These are phyloP conservation scores for Trichoderma sp. DNA, from an alignment of 2,329 filamentous ascomycete genomes.

Conservation along the genomic window DNA sequence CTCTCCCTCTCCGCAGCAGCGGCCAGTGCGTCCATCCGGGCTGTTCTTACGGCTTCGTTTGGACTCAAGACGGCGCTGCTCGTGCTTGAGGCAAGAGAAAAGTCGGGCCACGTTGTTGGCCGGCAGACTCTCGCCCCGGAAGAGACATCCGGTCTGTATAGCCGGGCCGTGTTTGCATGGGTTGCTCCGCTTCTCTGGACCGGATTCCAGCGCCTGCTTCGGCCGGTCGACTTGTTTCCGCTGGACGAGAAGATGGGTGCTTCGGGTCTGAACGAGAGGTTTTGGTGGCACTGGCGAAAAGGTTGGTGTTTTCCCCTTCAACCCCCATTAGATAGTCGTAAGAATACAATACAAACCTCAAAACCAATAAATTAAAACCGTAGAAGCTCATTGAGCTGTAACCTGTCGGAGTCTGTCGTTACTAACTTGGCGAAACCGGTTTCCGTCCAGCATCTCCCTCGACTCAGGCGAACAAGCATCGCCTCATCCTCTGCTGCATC, in stretches of 20 bases:
- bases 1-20: conserved; percentile 22
- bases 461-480: neutral
- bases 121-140: conserved; percentile 34
- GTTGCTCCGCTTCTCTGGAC: conserved; percentile 35
- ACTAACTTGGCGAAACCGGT: neutral
- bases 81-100: conserved; percentile 39
- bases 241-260: conserved; percentile 35
- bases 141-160: conserved; percentile 38
- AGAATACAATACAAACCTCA: conserved; percentile 4
- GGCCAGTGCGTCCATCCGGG: conserved; percentile 27
- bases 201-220: conserved; percentile 36
- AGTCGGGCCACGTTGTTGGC: conserved; percentile 33
- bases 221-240: conserved; percentile 34
- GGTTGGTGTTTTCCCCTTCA: conserved; percentile 21
- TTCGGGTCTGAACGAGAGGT: conserved; percentile 29
- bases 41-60: conserved; percentile 33
- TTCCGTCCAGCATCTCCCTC: neutral
- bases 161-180: conserved; percentile 39
- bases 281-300: conserved; percentile 33
- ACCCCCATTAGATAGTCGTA: conserved; percentile 3
- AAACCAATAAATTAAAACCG: neutral
- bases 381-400: neutral
- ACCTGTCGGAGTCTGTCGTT: neutral
- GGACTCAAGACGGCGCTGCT: conserved; percentile 35
- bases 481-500: conserved; percentile 26